Base-by-base conservation (phyloP, 2,329 filamentous ascomycete species). In the Drechslerella coelobrocha region DNA sequence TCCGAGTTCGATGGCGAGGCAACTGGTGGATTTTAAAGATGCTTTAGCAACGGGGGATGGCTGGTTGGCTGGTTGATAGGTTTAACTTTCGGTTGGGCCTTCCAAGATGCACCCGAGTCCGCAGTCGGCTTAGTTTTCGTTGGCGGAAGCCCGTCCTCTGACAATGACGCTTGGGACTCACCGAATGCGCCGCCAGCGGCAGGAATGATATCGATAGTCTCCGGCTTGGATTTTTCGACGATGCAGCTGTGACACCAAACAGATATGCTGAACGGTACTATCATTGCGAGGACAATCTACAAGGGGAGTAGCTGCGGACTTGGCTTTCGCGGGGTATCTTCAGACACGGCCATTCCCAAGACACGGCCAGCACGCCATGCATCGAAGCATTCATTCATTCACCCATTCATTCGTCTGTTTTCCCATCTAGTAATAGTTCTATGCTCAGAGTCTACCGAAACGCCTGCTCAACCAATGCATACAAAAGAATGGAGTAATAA, bases 401-500 rank as follows among this genome's bases (percentile, higher is more conserved):
- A n/a, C n/a, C n/a, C n/a, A n/a, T n/a, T n/a, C 34, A 14, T 39
- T n/a, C 12, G 12, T 6, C 7, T 34, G 12, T 7, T 34, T 34
- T 14, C 17, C 5, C 12, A 39, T 39, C 34, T 14, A 39, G 4
- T n/a, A 39, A 34, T 34, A 34, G 17, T 39, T 10, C 12, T 14
- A 39, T 39, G 4, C 34, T 34, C 29, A 12, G 7, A 14, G 12
- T 39, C 4, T 39, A 10, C 34, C 3, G 6, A 1, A 54, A 54
- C 27, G 43, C 43, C 43, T 4, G 47, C 47, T 27, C 47, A 12
- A 9, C 47, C 21, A 37, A 54, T 54, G 51, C 51, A 54, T 54
- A 34, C 48, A 48, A 23, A 21, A 8, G 23, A 23, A 19, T 3
- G 14, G 8, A 37, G 31, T 8, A 37, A 34, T 24, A 31, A 45